Evolutionary conservation across 2,329 filamentous ascomycete species (phyloP).

Genomic region (Microdochium nivale): DNA sequence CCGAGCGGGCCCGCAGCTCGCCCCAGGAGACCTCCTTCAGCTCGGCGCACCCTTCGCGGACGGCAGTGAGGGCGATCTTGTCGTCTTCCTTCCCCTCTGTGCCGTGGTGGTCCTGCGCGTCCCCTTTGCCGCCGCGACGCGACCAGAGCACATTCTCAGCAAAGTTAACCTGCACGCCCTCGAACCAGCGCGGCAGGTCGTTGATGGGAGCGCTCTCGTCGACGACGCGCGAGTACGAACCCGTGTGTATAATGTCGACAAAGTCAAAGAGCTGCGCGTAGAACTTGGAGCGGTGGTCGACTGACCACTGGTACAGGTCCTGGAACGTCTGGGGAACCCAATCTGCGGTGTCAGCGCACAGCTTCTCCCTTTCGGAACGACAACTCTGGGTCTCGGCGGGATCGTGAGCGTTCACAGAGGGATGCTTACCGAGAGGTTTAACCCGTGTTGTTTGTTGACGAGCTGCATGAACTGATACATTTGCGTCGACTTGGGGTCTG

Average conservation of each 20-base stretch:
- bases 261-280: slow-evolving; percentile 56
- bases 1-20: slow-evolving; percentile 53
- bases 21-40: slow-evolving; percentile 56
- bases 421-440: slow-evolving; percentile 46
- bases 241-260: slow-evolving; percentile 53
- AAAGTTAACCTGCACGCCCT: slow-evolving; percentile 65
- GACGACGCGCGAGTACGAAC: slow-evolving; percentile 49
- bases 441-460: slow-evolving; percentile 47
- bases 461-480: slow-evolving; percentile 62
- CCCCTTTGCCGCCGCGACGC: slow-evolving; percentile 20
- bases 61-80: slow-evolving; percentile 63
- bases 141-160: slow-evolving; percentile 73
- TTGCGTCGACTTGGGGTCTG: slow-evolving; percentile 48
- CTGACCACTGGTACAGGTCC: slow-evolving; percentile 64
- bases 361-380: neutral
- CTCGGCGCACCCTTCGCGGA: slow-evolving; percentile 56
- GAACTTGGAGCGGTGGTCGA: slow-evolving; percentile 52
- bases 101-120: slow-evolving; percentile 33
- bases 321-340: slow-evolving; percentile 58
- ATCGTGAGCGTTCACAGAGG: too few relatives aligned
- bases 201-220: slow-evolving; percentile 65
- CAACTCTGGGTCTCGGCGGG: too few relatives aligned
- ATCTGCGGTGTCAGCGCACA: too few relatives aligned
- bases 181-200: slow-evolving; percentile 67
- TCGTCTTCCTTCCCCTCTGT: slow-evolving; percentile 60